A percentile compares a stretch with the other conserved stretches of the same genome.
phyloP scores from a whole-genome alignment of 768 basidiomycete species.

The Phylloporus rhodoxanthus region DNA sequence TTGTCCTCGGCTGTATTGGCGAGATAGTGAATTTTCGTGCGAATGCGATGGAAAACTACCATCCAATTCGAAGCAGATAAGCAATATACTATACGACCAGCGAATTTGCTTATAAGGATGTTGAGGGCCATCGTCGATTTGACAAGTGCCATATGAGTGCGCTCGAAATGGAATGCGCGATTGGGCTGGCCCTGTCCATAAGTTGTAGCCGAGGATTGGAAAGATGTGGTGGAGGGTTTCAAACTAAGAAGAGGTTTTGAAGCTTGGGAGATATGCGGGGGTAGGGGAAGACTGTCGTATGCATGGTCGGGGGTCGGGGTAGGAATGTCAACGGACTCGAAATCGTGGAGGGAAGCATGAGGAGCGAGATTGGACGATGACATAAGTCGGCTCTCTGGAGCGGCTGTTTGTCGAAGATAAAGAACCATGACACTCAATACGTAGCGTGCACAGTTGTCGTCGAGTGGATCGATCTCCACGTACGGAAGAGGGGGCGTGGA shows the following conservation, averaged over 20 bases:
- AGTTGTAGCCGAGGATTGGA: constrained; percentile 35
- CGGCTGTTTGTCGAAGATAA: constrained; percentile 70
- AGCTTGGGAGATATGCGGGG: constrained; percentile 37
- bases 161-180: constrained; percentile 44
- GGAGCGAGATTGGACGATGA: constrained; percentile 57
- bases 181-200: constrained; percentile 20
- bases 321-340: constrained; percentile 50
- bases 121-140: constrained; percentile 52
- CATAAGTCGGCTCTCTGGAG: constrained; percentile 49
- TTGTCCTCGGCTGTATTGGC: constrained; percentile 47
- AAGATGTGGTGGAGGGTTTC: constrained; percentile 37
- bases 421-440: constrained; percentile 76
- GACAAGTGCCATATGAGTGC: constrained; percentile 55
- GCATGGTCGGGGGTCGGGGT: constrained; percentile 18
- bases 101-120: constrained; percentile 59
- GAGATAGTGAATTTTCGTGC: constrained; percentile 61
- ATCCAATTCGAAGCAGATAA: constrained; percentile 86
- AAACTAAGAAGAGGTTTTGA: constrained; percentile 29
- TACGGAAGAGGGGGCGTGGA: constrained; percentile 37
- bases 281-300: constrained; percentile 26
- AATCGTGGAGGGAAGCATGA: constrained; percentile 65
- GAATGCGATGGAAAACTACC: constrained; percentile 66
- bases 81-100: constrained; percentile 77
- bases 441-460: constrained; percentile 78
- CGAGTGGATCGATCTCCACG: constrained; percentile 66